phyloP scores from a whole-genome alignment of 371 early-diverging fungal species.

The Mortierella sp. region DNA sequence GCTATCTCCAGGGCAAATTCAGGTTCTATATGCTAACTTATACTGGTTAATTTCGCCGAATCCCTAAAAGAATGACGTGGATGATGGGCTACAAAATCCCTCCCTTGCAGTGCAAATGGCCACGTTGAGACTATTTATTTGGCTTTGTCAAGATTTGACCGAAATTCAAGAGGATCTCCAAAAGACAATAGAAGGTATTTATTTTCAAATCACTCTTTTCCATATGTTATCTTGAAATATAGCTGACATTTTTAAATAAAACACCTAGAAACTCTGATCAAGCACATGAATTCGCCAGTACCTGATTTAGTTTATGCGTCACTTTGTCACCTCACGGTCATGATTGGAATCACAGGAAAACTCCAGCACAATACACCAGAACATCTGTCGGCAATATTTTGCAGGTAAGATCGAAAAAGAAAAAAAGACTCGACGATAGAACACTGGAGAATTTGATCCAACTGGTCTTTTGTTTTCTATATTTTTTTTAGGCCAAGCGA shows the following conservation, averaged over 20 bases:
- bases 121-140: constrained; percentile 44
- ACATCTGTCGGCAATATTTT: constrained; percentile 18
- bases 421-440: background rate
- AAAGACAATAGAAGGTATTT: constrained; percentile 45
- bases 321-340: constrained; percentile 20
- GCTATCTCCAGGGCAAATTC: background rate
- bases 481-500: constrained; percentile 18
- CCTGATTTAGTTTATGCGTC: constrained; percentile 43
- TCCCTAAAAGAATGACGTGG: constrained; percentile 32
- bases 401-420: constrained; percentile 17
- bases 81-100: constrained; percentile 37
- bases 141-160: constrained; percentile 41
- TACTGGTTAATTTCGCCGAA: background rate
- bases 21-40: background rate
- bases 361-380: constrained; percentile 12
- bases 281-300: constrained; percentile 29
- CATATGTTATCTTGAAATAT: background rate
- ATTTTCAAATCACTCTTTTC: background rate
- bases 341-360: constrained; percentile 21
- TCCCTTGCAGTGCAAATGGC: constrained; percentile 50
- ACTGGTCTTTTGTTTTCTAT: background rate
- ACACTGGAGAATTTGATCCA: background rate
- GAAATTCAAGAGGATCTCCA: constrained; percentile 51
- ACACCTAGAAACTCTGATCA: constrained; percentile 31
- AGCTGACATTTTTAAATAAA: too few relatives aligned